Percentiles rank a stretch among this genome's conserved stretches.
These are phyloP conservation scores for Cutaneotrichosporon sp. DNA, from an alignment of 1,284 basidiomycete species.

Conservation along the genomic window DNA sequence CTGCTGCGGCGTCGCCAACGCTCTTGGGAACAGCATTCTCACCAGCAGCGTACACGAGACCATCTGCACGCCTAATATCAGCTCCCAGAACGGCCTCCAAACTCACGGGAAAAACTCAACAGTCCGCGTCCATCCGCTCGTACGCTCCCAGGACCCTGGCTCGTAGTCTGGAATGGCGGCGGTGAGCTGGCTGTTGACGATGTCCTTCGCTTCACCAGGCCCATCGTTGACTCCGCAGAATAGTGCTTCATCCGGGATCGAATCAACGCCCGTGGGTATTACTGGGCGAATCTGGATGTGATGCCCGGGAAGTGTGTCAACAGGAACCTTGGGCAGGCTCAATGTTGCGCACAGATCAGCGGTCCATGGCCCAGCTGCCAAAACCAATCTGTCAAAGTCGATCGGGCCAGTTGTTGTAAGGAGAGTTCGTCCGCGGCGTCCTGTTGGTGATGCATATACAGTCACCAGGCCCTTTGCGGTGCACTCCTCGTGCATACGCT, in stretches of 20 bases:
- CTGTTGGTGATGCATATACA: slow-evolving; percentile 7
- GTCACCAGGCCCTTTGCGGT: slow-evolving; percentile 12
- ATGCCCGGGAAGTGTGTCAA: slow-evolving; percentile 8
- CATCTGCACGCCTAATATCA: slow-evolving; percentile 7
- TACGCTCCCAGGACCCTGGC: not conserved
- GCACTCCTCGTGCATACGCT: slow-evolving; percentile 3
- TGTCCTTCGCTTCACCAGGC: not conserved
- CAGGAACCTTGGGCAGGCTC: slow-evolving; percentile 7
- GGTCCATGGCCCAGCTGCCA: slow-evolving; percentile 14
- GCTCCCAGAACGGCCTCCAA: not conserved
- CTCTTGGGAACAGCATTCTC: slow-evolving; percentile 11
- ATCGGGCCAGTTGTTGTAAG: slow-evolving; percentile 5
- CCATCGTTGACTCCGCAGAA: slow-evolving; percentile 8
- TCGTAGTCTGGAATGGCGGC: slow-evolving; percentile 1
- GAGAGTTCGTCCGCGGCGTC: slow-evolving; percentile 1
- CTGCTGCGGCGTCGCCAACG: slow-evolving; percentile 5
- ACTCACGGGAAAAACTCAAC: slow-evolving; percentile 18
- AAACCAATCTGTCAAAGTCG: slow-evolving; percentile 10
- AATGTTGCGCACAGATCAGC: slow-evolving; percentile 11
- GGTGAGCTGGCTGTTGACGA: not conserved
- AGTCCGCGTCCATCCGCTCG: slow-evolving; percentile 10
- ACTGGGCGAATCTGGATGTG: slow-evolving; percentile 5
- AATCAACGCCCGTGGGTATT: not conserved
- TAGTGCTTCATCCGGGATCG: slow-evolving; percentile 9
- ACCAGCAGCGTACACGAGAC: slow-evolving; percentile 11